A percentile compares a stretch with the other conserved stretches of the same genome.
These are phyloP conservation scores for Ceratocystis eucalypticola DNA, from an alignment of 2,329 filamentous ascomycete species.

Conservation along the genomic window DNA sequence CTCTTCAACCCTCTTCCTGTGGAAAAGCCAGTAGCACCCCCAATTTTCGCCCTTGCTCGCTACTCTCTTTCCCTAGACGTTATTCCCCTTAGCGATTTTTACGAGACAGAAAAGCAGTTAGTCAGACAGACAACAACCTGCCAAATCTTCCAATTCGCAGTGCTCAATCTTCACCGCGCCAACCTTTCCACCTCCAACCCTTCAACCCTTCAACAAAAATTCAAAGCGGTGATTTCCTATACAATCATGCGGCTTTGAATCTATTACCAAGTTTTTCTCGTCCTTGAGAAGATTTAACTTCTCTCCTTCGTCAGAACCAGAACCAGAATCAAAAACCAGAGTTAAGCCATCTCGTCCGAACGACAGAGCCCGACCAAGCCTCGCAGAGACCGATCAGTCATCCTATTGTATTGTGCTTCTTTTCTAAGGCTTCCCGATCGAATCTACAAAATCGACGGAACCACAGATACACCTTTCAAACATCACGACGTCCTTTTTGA, in stretches of 20 bases:
- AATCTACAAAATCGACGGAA: neutral
- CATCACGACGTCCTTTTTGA: slow-evolving; percentile 15
- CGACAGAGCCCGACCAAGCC: neutral
- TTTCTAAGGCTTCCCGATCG: neutral
- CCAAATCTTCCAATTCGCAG: neutral
- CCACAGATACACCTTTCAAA: slow-evolving; percentile 2
- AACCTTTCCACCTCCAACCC: neutral
- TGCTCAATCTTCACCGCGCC: neutral
- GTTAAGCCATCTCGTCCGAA: neutral
- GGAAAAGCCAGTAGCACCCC: neutral
- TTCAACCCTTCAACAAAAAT: neutral
- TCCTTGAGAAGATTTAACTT: slow-evolving; percentile 15
- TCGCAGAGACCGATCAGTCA: neutral
- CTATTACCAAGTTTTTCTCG: slow-evolving; percentile 11
- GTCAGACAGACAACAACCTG: neutral
- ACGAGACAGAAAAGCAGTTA: neutral
- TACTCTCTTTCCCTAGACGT: neutral
- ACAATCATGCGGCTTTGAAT: slow-evolving; percentile 16
- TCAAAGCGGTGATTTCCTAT: neutral
- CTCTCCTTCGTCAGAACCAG: slow-evolving; percentile 4
- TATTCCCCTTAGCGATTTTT: neutral
- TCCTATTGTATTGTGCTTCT: neutral
- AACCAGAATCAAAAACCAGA: neutral
- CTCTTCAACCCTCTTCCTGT: neutral
- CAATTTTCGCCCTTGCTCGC: neutral